A percentile compares a stretch with the other conserved stretches of the same genome.
Conservation (phyloP, 805 yeast species). For the Nakazawaea ishiwadae region DNA sequence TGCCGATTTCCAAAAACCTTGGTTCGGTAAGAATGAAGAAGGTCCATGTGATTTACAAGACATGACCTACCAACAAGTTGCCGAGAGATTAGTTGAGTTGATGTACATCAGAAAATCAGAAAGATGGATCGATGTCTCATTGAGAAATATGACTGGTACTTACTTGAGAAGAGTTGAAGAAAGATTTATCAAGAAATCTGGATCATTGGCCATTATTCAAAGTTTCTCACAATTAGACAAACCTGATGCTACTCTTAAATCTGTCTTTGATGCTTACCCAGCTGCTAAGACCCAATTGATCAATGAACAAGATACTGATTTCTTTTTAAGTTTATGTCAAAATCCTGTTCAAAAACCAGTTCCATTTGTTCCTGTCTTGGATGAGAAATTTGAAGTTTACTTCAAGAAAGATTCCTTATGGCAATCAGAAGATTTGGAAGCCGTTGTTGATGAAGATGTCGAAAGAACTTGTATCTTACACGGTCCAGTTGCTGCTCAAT, state of each 20-base stretch:
- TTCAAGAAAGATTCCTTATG: conserved; percentile 98
- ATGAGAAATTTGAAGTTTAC: conserved; percentile 90
- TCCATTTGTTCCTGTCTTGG: conserved; percentile 94
- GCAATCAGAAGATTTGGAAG: conserved; percentile 97
- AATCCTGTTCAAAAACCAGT: conserved; percentile 93
- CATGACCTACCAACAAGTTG: conserved; percentile 93
- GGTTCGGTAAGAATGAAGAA: conserved; percentile 81
- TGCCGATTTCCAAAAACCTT: conserved; percentile 95
- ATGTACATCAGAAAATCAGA: conserved; percentile 73
- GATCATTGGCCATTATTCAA: conserved; percentile 66
- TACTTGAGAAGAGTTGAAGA: conserved; percentile 94
- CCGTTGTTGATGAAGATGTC: conserved; percentile 94
- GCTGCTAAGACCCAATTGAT: conserved; percentile 75
- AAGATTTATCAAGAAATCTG: conserved; percentile 66
- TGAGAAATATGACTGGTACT: conserved; percentile 83
- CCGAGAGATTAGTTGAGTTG: conserved; percentile 81
- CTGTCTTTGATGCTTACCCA: conserved; percentile 65
- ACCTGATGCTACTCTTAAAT: conserved; percentile 59
- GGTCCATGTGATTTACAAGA: conserved; percentile 89
- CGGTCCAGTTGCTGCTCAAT: conserved; percentile 98
- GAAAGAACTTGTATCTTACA: conserved; percentile 98
- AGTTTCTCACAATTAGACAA: conserved; percentile 60
- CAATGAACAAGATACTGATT: conserved; percentile 94
- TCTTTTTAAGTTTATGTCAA: conserved; percentile 77
- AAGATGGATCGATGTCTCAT: conserved; percentile 84